Percentiles rank a stretch among this genome's conserved stretches.
Conservation (phyloP, 371 early-diverging fungal genomes). For the Actinomortierella ambigua region DNA sequence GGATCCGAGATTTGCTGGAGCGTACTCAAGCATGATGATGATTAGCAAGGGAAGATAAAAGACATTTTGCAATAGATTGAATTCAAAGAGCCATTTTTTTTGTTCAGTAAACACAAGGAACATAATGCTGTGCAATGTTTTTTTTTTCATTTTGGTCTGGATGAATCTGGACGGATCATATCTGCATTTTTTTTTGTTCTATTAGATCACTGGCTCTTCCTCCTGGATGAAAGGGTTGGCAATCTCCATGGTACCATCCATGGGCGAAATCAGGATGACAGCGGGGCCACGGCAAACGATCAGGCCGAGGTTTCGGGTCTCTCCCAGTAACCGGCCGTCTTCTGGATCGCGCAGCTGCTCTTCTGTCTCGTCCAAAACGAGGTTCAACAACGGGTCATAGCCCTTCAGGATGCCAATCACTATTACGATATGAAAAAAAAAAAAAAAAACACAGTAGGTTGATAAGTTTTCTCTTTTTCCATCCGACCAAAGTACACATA, state of each 20-base stretch:
- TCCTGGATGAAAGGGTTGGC: slow-evolving; percentile 85
- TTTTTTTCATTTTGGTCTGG: too few relatives aligned
- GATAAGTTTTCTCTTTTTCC: slow-evolving; percentile 5
- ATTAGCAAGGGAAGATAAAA: too few relatives aligned
- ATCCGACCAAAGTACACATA: background rate
- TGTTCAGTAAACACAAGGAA: too few relatives aligned
- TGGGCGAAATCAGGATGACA: slow-evolving; percentile 88
- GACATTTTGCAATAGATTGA: too few relatives aligned
- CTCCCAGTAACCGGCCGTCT: slow-evolving; percentile 65
- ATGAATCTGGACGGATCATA: too few relatives aligned
- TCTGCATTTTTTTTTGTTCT: too few relatives aligned
- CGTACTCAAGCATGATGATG: slow-evolving; percentile 17
- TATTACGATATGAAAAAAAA: slow-evolving; percentile 32
- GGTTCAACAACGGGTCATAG: slow-evolving; percentile 89
- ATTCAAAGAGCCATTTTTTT: too few relatives aligned
- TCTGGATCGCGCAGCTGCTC: slow-evolving; percentile 82
- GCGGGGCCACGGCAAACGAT: slow-evolving; percentile 91
- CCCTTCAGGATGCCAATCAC: slow-evolving; percentile 93
- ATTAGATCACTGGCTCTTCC: slow-evolving; percentile 41
- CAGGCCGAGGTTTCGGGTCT: slow-evolving; percentile 80
- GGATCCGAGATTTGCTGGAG: slow-evolving; percentile 52
- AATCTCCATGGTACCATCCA: slow-evolving; percentile 91
- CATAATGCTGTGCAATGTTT: too few relatives aligned
- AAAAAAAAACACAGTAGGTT: slow-evolving; percentile 9
- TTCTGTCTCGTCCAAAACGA: slow-evolving; percentile 91